Evolutionary conservation across 192 early-diverging fungal genomes (phyloP), one percentile per base, ranked within the genome.

Genomic region (Cetraspora pellucida): DNA sequence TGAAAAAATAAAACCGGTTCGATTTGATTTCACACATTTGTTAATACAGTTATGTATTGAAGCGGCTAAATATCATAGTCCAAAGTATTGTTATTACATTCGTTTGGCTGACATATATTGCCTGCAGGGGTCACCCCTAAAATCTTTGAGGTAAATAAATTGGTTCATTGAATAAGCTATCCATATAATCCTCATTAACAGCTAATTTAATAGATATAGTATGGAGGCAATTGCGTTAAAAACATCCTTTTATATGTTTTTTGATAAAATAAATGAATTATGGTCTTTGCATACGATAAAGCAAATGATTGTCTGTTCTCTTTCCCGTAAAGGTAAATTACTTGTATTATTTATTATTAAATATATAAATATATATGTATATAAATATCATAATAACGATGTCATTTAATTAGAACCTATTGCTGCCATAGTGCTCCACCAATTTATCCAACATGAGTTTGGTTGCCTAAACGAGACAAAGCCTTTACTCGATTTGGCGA

Each of bases 251-350:
- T 68, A 8, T 68, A 49, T 27, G 45, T 16, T 23, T 11, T 6
- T 68, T 43, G 45, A 49, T 14, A 49, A 49, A 47, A 45, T 49
- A 47, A 44, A 68, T 0, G 66, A 68, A 28, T 25, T 65, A 2
- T 65, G 63, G 63, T 31, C 43, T 11, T 16, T 45, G 10, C 21
- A 27, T 50, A 23, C 46, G 25, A 47, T 68, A 37, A 21, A 19
- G 19, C 44, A 68, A 47, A 68, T 68, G 45, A 68, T 68, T 47
- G 9, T n/a, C 23, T 68, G 66, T 49, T 68, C 44, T 14, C n/a
- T 68, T 8, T 68, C 66, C 25, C 28, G n/a, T 37, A 68, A 47
- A 68, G 66, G 66, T 68, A 68, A 65, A 17, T 65, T 37, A 7
- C 37, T 37, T 37, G 37, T 59, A 27, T 9, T 23, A 59, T 59